Evolutionary conservation across 495 filamentous ascomycete genomes (phyloP), one percentile per base, ranked within the genome.

Genomic region (Podospora bellae-mahoneyi): DNA sequence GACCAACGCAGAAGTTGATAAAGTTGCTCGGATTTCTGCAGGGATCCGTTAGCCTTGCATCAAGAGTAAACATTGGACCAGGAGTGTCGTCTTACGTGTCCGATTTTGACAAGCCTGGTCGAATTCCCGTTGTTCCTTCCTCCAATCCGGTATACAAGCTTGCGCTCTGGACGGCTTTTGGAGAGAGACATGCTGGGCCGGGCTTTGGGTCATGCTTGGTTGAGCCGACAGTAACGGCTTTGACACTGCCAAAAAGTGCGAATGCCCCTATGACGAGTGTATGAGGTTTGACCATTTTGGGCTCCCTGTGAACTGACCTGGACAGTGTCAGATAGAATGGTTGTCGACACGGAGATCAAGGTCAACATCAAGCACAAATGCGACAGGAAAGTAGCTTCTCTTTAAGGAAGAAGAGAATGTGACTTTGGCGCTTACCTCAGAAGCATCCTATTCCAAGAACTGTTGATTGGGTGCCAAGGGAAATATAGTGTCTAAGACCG

Each of bases 1-100:
- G 83, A 32, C 82, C 83, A 7, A 75, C 67, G 73, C 85, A 84
- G 65, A 83, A 83, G 71, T 84, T 84, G 77, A 82, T 81, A 74
- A 84, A 84, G 71, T 87, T 86, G 64, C 26, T 66, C 70, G 55
- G 61, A 66, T 70, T 72, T 55, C 72, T 76, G 68, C 6, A 32
- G 4, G 6, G 28, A 16, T 3, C 56, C 44, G 23, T 15, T 28
- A 13, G 2, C 44, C 10, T 16, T 16, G 18, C 32, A 55, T 56
- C 28, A 65, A 23, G 60, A 10, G 3, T 54, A 2, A 3, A 26
- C 9, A 58, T 32, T 0, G 30, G 23, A 23, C 23, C 56, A 10
- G 9, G 27, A 61, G 19, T 3, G 13, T 26, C 4, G 61, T 48
- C 66, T 64, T 30, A 64, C 66, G 66, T 68, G 18, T 9, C 27